phyloP scores from a whole-genome alignment of 2,329 filamentous ascomycete species.

The Coniella lustricola region DNA sequence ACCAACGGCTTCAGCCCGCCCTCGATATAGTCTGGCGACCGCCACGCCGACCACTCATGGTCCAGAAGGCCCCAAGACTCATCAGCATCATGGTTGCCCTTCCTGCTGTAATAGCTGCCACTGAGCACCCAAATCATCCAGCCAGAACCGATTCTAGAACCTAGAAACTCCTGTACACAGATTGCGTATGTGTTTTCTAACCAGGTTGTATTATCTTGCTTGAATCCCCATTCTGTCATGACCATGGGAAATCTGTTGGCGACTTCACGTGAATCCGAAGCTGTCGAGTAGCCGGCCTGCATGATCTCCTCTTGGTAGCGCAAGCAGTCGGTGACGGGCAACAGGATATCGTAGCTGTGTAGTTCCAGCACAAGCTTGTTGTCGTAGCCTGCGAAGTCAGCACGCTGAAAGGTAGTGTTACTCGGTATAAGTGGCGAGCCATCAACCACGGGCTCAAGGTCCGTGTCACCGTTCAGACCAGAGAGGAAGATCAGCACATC shows the following conservation, averaged over 20 bases:
- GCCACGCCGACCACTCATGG: slow-evolving; percentile 31
- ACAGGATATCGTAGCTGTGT: slow-evolving; percentile 52
- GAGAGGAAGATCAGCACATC: slow-evolving; percentile 52
- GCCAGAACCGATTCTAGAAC: slow-evolving; percentile 30
- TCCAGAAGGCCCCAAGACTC: slow-evolving; percentile 42
- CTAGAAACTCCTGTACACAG: slow-evolving; percentile 8
- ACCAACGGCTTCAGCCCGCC: slow-evolving; percentile 31
- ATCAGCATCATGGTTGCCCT: slow-evolving; percentile 42
- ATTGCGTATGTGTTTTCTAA: slow-evolving; percentile 3
- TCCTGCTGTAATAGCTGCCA: slow-evolving; percentile 50
- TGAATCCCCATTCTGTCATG: slow-evolving; percentile 14
- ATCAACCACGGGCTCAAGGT: slow-evolving; percentile 42
- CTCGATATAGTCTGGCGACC: slow-evolving; percentile 27
- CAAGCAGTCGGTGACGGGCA: slow-evolving; percentile 34
- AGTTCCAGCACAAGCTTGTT: slow-evolving; percentile 54
- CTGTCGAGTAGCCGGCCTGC: slow-evolving; percentile 46
- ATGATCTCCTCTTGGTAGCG: slow-evolving; percentile 39
- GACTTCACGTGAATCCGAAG: slow-evolving; percentile 19
- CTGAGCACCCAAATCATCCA: slow-evolving; percentile 53
- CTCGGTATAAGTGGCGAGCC: slow-evolving; percentile 41
- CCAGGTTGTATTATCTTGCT: slow-evolving; percentile 7
- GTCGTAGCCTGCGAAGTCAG: slow-evolving; percentile 41
- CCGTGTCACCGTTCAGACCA: slow-evolving; percentile 51
- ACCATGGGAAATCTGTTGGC: slow-evolving; percentile 28
- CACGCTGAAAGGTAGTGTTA: slow-evolving; percentile 34